Evolutionary conservation across 345 rosid species (phyloP), one percentile per base, ranked within the genome.

Genomic region (Euphorbia tirucalli): DNA sequence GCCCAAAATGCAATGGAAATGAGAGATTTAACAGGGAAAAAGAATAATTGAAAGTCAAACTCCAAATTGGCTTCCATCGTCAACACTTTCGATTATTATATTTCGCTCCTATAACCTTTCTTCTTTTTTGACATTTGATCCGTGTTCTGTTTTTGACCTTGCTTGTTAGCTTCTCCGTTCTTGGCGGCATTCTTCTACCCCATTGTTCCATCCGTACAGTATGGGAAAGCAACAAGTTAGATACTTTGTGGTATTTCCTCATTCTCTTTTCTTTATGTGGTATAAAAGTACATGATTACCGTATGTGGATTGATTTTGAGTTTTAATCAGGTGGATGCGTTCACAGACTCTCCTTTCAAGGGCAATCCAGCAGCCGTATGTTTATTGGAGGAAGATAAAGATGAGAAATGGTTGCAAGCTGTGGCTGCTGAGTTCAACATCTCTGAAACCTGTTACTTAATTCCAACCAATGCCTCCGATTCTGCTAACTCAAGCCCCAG

Each of bases 311-410:
- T 14, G 21, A 18, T 58, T 25, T 59, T 19, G 63, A 56, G 57
- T 28, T 14, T n/a, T 30, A 30, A n/a, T 18, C 39, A 44, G 92
- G 98, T 87, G 61, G 94, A 93, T 57, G 92, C 96, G 1, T 93
- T 93, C 82, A 79, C 92, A 0, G 93, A 85, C 15, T 71, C 87
- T 1, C 81, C 95, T 5, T 93, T 90, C 84, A 85, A 83, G 80
- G 95, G 98, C 4, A 93, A 89, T 73, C 98, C 95, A 13, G 95
- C 95, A 0, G 92, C 93, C 6, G 96, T 93, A 13, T 93, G 96
- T 64, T 77, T 90, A 72, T 69, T 93, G 70, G 89, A 85, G 16
- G 88, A 87, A 30, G 90, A 83, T 5, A 81, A 77, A 78, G 88
- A 89, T 63, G 92, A 93, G 16, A 61, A 74, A 14, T 93, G 97